Evolutionary conservation across 352 stramenopile species (phyloP).

Genomic region (Phytophthora uliginosa): DNA sequence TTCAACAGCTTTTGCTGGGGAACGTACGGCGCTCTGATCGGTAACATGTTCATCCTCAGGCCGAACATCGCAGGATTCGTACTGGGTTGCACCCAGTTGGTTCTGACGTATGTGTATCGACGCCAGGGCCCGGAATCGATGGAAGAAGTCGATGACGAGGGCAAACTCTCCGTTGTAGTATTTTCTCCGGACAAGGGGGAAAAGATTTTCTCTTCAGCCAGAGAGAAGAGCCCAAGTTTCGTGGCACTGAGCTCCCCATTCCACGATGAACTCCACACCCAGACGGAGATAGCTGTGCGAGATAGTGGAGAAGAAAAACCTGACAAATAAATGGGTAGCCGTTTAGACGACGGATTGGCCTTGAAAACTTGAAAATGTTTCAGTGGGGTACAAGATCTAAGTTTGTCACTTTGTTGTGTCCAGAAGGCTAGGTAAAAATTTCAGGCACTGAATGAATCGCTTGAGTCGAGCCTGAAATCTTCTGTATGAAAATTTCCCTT

Average conservation of each 20-base stretch:
- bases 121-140: neutral
- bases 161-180: conserved; percentile 11
- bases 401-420: no score
- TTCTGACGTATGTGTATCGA: conserved; percentile 19
- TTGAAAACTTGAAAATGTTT: neutral
- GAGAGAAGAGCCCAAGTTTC: conserved; percentile 22
- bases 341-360: neutral
- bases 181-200: conserved; percentile 11
- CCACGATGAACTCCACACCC: neutral
- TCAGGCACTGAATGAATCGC: no score
- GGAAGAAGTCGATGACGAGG: neutral
- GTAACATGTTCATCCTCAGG: conserved; percentile 38
- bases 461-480: no score
- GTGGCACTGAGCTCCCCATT: conserved; percentile 21
- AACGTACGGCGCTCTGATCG: conserved; percentile 4
- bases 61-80: conserved; percentile 39
- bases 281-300: conserved; percentile 1
- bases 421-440: no score
- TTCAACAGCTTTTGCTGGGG: conserved; percentile 23
- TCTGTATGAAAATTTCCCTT: no score
- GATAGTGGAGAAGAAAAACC: neutral
- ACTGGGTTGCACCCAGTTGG: conserved; percentile 42
- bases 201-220: neutral
- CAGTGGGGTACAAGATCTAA: neutral
- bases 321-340: neutral